Evolutionary conservation across 179 eudicot species (phyloP), one percentile per base, ranked within the genome.

Genomic region (Pouteria campechiana): DNA sequence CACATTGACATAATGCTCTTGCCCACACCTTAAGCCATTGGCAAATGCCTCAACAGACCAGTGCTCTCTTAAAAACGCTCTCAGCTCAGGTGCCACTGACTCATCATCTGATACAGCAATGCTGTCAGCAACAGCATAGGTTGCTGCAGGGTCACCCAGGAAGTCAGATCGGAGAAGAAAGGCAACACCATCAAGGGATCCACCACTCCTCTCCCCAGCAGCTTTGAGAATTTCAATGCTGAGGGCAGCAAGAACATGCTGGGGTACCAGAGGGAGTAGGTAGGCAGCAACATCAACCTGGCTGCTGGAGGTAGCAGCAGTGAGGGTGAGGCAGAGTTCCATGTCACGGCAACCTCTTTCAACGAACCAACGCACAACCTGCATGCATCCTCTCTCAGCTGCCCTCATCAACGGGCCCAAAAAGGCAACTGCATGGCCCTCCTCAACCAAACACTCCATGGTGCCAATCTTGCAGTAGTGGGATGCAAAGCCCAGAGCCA

Each of bases 391-490:
- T 48, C 98, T 61, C 65, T 90, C 98, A 0, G 96, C 82, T 3
- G 98, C 98, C 44, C 94, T 67, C 98, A 90, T 86, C 15, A 90
- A 36, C 11, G 98, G 98, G 32, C 98, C 98, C 40, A 90, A 56
- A 54, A 90, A 90, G 20, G 96, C 94, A 70, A 77, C 63, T 25
- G 98, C 96, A 25, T 87, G 70, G 7, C 98, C 98, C 61, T 90
- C 98, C 51, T 90, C 96, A 22, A 90, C 98, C 31, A 90, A 68
- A 51, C 98, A 90, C 49, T 86, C 96, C 98, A 90, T 90, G 6
- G 98, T 90, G 43, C 65, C 55, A 22, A 90, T 70, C 64, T 90
- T 90, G 17, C 83, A 69, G 22, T 90, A 90, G 43, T 86, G 98
- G 11, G 98, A 83, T 25, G 98, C 98, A 56, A 86, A 90, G 21